Conservation (phyloP, 139 green algal species). For the Mesotaenium endlicherianum region DNA sequence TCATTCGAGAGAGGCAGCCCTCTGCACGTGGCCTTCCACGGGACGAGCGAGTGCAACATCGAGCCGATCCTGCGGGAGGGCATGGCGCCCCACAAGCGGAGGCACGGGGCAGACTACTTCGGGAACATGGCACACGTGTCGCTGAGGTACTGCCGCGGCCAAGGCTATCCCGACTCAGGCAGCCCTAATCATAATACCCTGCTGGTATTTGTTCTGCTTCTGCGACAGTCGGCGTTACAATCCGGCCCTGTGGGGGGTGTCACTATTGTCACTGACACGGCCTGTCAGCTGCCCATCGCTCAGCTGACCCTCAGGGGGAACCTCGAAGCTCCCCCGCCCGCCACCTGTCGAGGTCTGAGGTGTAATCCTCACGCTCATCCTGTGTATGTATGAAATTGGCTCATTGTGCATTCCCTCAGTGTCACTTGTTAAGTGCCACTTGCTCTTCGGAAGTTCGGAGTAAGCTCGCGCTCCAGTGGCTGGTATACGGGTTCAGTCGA, state of each 20-base stretch:
- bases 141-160: not conserved
- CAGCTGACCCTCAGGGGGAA: not conserved
- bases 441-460: too few species aligned
- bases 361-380: too few species aligned
- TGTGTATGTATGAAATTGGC: too few species aligned
- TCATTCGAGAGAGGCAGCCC: too few species aligned
- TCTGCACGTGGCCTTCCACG: not conserved
- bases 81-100: not conserved
- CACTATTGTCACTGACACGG: not conserved
- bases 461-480: too few species aligned
- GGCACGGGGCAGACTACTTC: not conserved
- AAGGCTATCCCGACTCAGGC: not conserved
- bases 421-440: too few species aligned
- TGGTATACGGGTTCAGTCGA: too few species aligned
- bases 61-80: not conserved
- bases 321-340: not conserved
- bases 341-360: too few species aligned
- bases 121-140: not conserved
- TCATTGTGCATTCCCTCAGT: too few species aligned
- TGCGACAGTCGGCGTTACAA: too few species aligned
- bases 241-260: too few species aligned
- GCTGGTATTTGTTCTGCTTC: not conserved
- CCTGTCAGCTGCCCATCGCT: not conserved
- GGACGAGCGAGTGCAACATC: not conserved
- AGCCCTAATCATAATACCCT: too few species aligned